Base-by-base conservation (phyloP, 169 alveolate genomes). In the Blepharisma undulans region DNA sequence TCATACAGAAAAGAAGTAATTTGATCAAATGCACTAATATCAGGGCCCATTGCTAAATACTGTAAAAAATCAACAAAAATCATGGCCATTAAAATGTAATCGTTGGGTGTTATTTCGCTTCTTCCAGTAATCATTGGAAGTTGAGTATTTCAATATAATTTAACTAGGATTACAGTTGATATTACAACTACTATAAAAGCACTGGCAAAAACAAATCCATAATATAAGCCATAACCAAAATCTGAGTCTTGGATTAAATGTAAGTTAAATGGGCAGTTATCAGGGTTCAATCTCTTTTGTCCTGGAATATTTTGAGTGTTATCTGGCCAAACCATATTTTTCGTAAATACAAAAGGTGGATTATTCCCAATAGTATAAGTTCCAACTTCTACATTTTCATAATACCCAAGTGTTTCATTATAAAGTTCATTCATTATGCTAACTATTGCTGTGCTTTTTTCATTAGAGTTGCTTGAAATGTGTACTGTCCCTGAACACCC, bases 401-500 rank as follows among this genome's bases (percentile, higher is more conserved):
- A 76, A 25, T 12, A 12, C 84, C 29, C 33, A 25, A 32, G n/a
- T 12, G n/a, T 30, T 10, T 30, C 32, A 18, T 80, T 30, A 22
- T 16, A 80, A 18, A 30, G 19, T 32, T 16, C 27, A 27, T 27
- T 18, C 16, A 25, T 27, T 12, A 30, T 18, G 18, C 60, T 21
- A 80, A 80, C 14, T 18, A 27, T 80, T 14, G 10, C 14, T 14
- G 16, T 30, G n/a, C 27, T 76, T 80, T 76, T 21, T 14, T 80
- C 88, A 32, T 80, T 80, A 21, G 33, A 12, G 14, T 27, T 16
- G 22, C 33, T 12, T 14, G n/a, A 66, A 12, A 80, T 80, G n/a
- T 16, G 32, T 12, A 80, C 76, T 14, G 19, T 80, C 25, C 88
- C 88, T 27, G 60, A 80, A 34, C 88, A 80, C 14, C 88, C 88